Base-by-base conservation (phyloP, 2,329 filamentous ascomycete genomes). In the Epichloe elymi region DNA sequence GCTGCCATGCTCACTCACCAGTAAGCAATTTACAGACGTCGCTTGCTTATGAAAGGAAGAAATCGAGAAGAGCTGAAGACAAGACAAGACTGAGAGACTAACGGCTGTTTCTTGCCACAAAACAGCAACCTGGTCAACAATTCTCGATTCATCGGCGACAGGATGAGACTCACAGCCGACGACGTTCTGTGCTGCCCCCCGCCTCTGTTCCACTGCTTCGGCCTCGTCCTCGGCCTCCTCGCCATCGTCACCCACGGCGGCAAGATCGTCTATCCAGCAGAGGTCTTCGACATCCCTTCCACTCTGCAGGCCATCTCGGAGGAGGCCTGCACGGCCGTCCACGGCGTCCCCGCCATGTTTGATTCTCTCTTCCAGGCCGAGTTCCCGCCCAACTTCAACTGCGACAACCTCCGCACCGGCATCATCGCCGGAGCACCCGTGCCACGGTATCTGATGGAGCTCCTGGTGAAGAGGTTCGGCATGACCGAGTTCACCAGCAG, bases 261-360 rank as follows among this genome's bases (percentile, higher is more conserved):
- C 39, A 86, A 84, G 64, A 82, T 89, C 48, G 80, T 91, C 10
- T 88, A 88, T 60, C 86, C 87, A 0, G 77, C 78, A 55, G 83
- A 88, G 59, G 79, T 83, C 0, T 91, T 91, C 60, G 82, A 88
- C 58, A 74, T 84, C 2, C 65, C 69, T 4, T 79, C 83, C 0
- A 83, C 83, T 2, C 72, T 90, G 36, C 72, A 72, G 42, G 82
- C 84, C 50, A 79, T 91, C 39, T 74, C 76, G 2, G 74, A 82
- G 49, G 82, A 86, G 61, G 69, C 72, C 44, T 85, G 82, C 63
- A 91, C 87, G 0, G 86, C 83, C 0, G 72, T 91, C 0, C 86
- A 90, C 61, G 87, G 87, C 36, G 87, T 91, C 0, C 87, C 87
- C 0, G 86, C 87, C 51, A 91, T 91, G 87, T 88, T 89, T 65